Evolutionary conservation across 139 green algal genomes (phyloP).

Genomic region (Edaphochlamys debaryana): DNA sequence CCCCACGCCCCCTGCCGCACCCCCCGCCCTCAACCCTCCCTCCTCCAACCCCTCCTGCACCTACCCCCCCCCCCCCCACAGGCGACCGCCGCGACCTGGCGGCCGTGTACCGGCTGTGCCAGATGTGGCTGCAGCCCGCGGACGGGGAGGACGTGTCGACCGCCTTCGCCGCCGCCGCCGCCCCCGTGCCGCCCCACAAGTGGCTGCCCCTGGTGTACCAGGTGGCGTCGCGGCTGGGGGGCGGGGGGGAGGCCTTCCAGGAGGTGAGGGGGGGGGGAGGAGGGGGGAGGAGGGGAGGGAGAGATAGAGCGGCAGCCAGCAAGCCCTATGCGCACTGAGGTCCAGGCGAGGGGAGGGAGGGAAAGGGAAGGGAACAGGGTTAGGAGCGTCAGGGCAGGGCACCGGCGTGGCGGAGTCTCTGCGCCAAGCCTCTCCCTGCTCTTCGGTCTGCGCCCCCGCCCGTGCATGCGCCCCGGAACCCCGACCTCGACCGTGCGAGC

Average conservation of each 20-base stretch:
- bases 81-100: slow-evolving; percentile 47
- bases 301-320: too few relatives aligned
- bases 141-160: slow-evolving; percentile 41
- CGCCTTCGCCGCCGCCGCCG: slow-evolving; percentile 52
- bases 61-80: background rate
- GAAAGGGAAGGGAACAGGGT: background rate
- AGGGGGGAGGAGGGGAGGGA: background rate
- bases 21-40: background rate
- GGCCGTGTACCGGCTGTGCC: slow-evolving; percentile 74
- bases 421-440: too few relatives aligned
- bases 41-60: background rate
- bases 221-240: slow-evolving; percentile 64
- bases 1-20: background rate
- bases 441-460: too few relatives aligned
- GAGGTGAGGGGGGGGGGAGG: background rate
- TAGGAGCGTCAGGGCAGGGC: background rate
- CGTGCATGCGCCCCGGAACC: too few relatives aligned
- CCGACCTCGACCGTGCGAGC: too few relatives aligned
- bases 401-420: too few relatives aligned
- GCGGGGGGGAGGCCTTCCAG: slow-evolving; percentile 38
- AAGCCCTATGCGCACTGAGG: too few relatives aligned
- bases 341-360: background rate
- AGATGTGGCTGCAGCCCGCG: slow-evolving; percentile 77
- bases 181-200: slow-evolving; percentile 83
- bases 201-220: slow-evolving; percentile 94